Evolutionary conservation across 202 grass and related monocot species (phyloP).

Genomic region (Schoenoplectus tabernaemontani): DNA sequence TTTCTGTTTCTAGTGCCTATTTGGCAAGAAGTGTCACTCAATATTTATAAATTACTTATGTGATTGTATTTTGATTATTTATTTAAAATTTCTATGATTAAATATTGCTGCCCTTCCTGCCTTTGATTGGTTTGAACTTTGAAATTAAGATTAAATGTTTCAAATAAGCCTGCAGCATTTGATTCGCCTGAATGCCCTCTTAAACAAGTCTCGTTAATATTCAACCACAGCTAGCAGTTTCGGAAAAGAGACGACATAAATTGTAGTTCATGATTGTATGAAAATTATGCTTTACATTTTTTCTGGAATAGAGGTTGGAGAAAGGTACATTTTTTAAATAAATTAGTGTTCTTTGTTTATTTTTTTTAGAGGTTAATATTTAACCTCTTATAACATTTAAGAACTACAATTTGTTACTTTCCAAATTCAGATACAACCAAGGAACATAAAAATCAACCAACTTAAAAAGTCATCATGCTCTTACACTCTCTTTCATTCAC

Average conservation of each 20-base stretch:
- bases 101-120: background rate
- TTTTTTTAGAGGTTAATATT: background rate
- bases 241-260: background rate
- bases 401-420: background rate
- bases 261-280: background rate
- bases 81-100: background rate
- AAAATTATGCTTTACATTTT: background rate
- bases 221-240: background rate
- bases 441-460: background rate
- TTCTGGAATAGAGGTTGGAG: background rate
- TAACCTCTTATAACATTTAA: background rate
- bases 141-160: background rate
- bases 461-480: background rate
- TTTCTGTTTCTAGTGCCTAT: conserved; percentile 1
- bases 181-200: background rate
- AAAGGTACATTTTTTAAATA: background rate
- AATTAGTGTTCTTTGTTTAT: background rate
- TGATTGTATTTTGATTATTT: background rate
- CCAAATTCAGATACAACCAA: background rate
- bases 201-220: background rate
- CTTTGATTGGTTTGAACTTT: background rate
- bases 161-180: background rate
- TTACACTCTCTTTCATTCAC: background rate
- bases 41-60: background rate
- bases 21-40: background rate